Evolutionary conservation across 2,329 filamentous ascomycete species (phyloP), one percentile per base, ranked within the genome.

Genomic region (Mariannaea elegans): DNA sequence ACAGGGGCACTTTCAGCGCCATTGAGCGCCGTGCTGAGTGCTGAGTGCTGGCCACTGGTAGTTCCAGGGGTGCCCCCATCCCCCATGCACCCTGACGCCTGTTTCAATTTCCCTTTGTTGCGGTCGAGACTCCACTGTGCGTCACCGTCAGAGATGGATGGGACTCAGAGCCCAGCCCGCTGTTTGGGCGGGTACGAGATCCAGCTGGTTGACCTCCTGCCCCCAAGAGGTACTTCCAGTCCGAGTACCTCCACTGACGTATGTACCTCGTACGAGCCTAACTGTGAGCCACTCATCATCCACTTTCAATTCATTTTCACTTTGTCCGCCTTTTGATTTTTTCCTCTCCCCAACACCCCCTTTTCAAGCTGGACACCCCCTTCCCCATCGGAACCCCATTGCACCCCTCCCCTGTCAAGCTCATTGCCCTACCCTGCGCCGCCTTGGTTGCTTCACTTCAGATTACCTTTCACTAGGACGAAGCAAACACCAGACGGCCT

Each of bases 371-470:
- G 10, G 8, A 18, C 21, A 19, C 34, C 55, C 32, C 56, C 31
- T 34, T 46, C 41, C n/a, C 21, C 51, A 55, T 46, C 44, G 51
- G 42, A 24, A 23, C n/a, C 34, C 32, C 45, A 27, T 45, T 44
- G 24, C 47, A 44, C 50, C 61, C 67, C 65, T 64, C 63, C 64
- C 65, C 60, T 65, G 55, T 60, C 49, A 5, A 52, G 66, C 56
- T 54, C 56, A 53, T 58, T 70, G 67, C 67, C 67, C 67, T 69
- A 65, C 65, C 60, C 64, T 67, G 62, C 62, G 66, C 67, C 65
- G 67, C 67, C 67, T 70, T 49, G 65, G 62, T 64, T 69, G 67
- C 67, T 69, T 69, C 71, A 72, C 69, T 60, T 72, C 71, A 73
- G 71, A 74, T 71, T 73, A 65, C 70, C 66, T 70, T 71, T 71